A percentile compares a stretch with the other conserved stretches of the same genome.
These are phyloP conservation scores for Botryotinia globosa DNA, from an alignment of 2,329 filamentous ascomycete genomes.

Conservation along the genomic window DNA sequence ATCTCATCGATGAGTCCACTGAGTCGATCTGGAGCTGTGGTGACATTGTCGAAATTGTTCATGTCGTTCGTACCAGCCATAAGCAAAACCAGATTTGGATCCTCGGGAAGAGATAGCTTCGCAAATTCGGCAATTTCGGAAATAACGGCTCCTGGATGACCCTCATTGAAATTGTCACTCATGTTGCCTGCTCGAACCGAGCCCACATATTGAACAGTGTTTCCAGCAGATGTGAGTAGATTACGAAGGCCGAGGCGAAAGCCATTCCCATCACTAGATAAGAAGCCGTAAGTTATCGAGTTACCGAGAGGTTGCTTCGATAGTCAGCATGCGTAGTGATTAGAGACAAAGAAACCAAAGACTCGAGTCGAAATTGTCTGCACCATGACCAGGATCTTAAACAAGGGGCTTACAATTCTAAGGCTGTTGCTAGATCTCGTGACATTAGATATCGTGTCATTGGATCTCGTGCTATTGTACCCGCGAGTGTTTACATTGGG, in stretches of 20 bases:
- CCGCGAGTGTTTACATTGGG: background rate
- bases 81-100: constrained; percentile 39
- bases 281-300: constrained; percentile 41
- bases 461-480: background rate
- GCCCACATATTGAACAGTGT: constrained; percentile 38
- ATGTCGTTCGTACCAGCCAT: constrained; percentile 41
- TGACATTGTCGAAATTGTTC: constrained; percentile 28
- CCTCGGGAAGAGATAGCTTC: constrained; percentile 23
- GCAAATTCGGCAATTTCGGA: constrained; percentile 32
- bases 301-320: constrained; percentile 38
- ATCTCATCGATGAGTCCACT: constrained; percentile 39
- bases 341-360: background rate
- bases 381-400: background rate
- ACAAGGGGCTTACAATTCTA: constrained; percentile 14
- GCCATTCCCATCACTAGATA: constrained; percentile 39
- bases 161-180: constrained; percentile 39
- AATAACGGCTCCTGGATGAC: constrained; percentile 38
- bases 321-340: background rate
- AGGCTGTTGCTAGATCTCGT: background rate
- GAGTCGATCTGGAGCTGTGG: constrained; percentile 38
- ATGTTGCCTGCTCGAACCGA: constrained; percentile 38
- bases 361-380: too few relatives aligned
- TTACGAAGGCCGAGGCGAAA: constrained; percentile 39
- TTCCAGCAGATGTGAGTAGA: constrained; percentile 29
- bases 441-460: background rate